A percentile compares a stretch with the other conserved stretches of the same genome.
Evolutionary conservation across 2,329 filamentous ascomycete genomes (phyloP).

Genomic region (Orbilia javanica): DNA sequence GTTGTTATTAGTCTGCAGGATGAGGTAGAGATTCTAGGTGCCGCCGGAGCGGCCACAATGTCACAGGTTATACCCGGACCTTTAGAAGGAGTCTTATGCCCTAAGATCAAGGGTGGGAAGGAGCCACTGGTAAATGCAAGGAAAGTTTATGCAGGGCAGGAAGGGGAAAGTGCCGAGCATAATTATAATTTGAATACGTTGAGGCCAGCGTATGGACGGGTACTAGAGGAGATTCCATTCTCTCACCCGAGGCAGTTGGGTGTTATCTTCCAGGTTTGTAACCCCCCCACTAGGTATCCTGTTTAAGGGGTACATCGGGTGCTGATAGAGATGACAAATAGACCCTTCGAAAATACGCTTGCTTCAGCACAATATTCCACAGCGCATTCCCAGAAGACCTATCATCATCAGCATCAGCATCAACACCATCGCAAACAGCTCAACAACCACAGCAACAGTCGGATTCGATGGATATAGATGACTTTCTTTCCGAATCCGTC

Average conservation of each 20-base stretch:
- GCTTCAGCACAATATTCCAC: slow-evolving; percentile 74
- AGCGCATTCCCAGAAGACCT: slow-evolving; percentile 44
- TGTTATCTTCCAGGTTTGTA: slow-evolving; percentile 73
- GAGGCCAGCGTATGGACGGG: slow-evolving; percentile 78
- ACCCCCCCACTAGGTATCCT: background rate
- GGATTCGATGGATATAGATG: slow-evolving; percentile 56
- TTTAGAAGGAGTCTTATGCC: slow-evolving; percentile 59
- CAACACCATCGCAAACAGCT: background rate
- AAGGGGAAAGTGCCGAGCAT: slow-evolving; percentile 63
- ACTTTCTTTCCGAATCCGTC: slow-evolving; percentile 45
- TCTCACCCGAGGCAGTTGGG: slow-evolving; percentile 82
- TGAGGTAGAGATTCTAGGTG: slow-evolving; percentile 59
- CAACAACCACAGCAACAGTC: slow-evolving; percentile 27
- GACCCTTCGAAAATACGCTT: slow-evolving; percentile 79
- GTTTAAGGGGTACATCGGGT: background rate
- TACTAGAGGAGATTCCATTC: slow-evolving; percentile 78
- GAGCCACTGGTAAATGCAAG: slow-evolving; percentile 34
- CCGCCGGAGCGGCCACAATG: slow-evolving; percentile 57
- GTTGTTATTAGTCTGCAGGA: slow-evolving; percentile 73
- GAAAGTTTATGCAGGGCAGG: slow-evolving; percentile 61
- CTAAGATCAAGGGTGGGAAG: slow-evolving; percentile 40
- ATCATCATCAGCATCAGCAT: too few relatives aligned
- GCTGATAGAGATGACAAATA: background rate
- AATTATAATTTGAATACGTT: slow-evolving; percentile 76
- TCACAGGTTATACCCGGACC: slow-evolving; percentile 45